Base-by-base conservation (phyloP, 108 stramenopile species). In the Cyclotella sp. region DNA sequence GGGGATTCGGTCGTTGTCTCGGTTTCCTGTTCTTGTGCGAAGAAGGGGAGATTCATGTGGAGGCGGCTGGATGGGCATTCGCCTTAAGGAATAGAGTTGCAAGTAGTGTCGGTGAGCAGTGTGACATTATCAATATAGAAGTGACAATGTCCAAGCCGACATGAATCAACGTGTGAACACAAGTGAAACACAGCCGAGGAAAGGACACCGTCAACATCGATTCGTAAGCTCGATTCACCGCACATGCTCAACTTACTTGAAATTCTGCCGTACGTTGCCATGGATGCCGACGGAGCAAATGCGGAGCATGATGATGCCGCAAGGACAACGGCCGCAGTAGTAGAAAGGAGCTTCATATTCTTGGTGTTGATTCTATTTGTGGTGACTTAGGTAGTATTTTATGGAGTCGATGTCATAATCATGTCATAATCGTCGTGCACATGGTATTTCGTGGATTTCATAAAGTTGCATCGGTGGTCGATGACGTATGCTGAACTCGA, bases 31-130 rank as follows among this genome's bases (percentile, higher is more conserved):
- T 76, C 71, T 72, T 73, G 75, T 26, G 78, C 78, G 46, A 79
- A 79, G 72, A 79, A 79, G 39, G 78, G 78, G 21, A 79, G 55
- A 45, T 72, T 73, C 78, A 79, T 79, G 46, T 67, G 19, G 34
- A 79, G 71, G 40, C 45, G 54, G 40, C 44, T 64, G 19, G 59
- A 29, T 11, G 68, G 62, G 43, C 62, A 63, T 14, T 60, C 51
- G 9, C 61, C 58, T n/a, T 68, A 42, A 0, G 52, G 16, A 29
- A 29, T 47, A 24, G 5, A 11, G 18, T 4, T 68, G 9, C 41
- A 12, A 66, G 22, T 47, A 9, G 22, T 9, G 30, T 10, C 14
- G 40, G 16, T 63, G 4, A 41, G 16, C 14, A 2, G 34, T 34
- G 34, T 34, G 34, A 5, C 2, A 5, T 34, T 34, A 34, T 5